phyloP scores from a whole-genome alignment of 495 filamentous ascomycete genomes.

The Usnea hakonensis region DNA sequence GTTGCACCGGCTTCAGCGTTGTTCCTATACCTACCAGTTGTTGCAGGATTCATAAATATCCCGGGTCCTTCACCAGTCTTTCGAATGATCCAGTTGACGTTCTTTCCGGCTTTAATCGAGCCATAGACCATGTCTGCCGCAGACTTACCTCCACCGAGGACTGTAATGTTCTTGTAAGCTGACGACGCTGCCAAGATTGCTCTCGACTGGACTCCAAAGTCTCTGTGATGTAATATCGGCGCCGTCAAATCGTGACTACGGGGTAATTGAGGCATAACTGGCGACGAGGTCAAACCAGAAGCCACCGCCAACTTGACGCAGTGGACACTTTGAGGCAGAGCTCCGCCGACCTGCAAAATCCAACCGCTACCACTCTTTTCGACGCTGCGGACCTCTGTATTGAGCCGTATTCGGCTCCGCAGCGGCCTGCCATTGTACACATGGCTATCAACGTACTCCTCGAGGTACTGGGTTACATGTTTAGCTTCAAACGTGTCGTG shows the following conservation, averaged over 20 bases:
- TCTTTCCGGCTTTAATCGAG: constrained; percentile 31
- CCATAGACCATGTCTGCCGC: constrained; percentile 39
- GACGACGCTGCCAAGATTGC: constrained; percentile 24
- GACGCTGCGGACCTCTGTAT: constrained; percentile 26
- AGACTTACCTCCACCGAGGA: constrained; percentile 39
- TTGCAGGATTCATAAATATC: constrained; percentile 23
- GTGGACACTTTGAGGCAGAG: constrained; percentile 17
- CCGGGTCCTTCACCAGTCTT: constrained; percentile 25
- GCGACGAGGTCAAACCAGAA: constrained; percentile 31
- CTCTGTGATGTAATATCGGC: constrained; percentile 35
- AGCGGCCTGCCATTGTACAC: constrained; percentile 28
- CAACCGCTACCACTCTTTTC: constrained; percentile 26
- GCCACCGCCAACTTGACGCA: constrained; percentile 36
- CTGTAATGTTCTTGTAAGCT: constrained; percentile 25
- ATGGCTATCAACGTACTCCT: constrained; percentile 33
- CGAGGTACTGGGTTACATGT: constrained; percentile 36
- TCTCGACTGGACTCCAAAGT: constrained; percentile 29
- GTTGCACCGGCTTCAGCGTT: constrained; percentile 13
- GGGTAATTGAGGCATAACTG: constrained; percentile 32
- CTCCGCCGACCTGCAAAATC: constrained; percentile 21
- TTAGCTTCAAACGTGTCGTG: constrained; percentile 33
- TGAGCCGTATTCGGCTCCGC: constrained; percentile 28
- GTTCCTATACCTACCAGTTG: constrained; percentile 28
- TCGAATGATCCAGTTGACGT: constrained; percentile 37
- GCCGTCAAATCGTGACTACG: constrained; percentile 26